Percentiles rank a stretch among this genome's conserved stretches.
These are phyloP conservation scores for Obba rivulosa DNA, from an alignment of 768 basidiomycete species.

Conservation along the genomic window DNA sequence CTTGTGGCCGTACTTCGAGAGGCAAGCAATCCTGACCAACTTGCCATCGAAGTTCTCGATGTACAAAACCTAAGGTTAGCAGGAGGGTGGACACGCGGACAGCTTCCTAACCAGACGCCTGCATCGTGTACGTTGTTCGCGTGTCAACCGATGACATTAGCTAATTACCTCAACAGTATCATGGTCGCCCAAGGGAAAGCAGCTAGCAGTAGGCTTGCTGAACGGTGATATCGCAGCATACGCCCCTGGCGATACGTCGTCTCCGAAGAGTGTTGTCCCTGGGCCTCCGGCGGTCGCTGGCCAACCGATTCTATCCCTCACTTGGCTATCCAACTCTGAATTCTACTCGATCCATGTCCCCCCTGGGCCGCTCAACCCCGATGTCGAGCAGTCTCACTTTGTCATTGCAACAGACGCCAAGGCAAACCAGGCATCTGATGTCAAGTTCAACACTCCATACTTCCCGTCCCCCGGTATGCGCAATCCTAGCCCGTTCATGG, in stretches of 20 bases:
- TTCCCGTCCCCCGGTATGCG: conserved; percentile 41
- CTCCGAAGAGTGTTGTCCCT: conserved; percentile 52
- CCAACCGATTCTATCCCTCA: conserved; percentile 43
- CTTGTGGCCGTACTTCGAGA: conserved; percentile 56
- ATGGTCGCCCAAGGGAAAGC: conserved; percentile 87
- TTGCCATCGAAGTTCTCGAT: conserved; percentile 57
- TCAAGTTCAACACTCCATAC: conserved; percentile 35
- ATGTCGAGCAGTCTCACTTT: conserved; percentile 38
- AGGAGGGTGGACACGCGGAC: conserved; percentile 51
- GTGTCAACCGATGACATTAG: conserved; percentile 5
- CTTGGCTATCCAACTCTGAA: conserved; percentile 67
- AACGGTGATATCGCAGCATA: conserved; percentile 70
- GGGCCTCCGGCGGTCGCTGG: conserved; percentile 47
- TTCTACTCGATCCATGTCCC: conserved; percentile 64
- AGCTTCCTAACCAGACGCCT: conserved; percentile 44
- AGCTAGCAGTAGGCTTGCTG: conserved; percentile 69
- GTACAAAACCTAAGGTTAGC: conserved; percentile 39
- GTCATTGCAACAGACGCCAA: conserved; percentile 39
- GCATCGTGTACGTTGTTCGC: conserved; percentile 46
- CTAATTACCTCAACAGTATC: conserved; percentile 43
- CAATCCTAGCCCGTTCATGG: conserved; percentile 38
- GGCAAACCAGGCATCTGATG: conserved; percentile 29
- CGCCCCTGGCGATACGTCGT: conserved; percentile 46
- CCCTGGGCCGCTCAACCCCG: conserved; percentile 31
- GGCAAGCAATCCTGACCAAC: conserved; percentile 24